These are phyloP conservation scores for Podaxis carcinomalis DNA, from an alignment of 768 basidiomycete species.

Conservation along the genomic window DNA sequence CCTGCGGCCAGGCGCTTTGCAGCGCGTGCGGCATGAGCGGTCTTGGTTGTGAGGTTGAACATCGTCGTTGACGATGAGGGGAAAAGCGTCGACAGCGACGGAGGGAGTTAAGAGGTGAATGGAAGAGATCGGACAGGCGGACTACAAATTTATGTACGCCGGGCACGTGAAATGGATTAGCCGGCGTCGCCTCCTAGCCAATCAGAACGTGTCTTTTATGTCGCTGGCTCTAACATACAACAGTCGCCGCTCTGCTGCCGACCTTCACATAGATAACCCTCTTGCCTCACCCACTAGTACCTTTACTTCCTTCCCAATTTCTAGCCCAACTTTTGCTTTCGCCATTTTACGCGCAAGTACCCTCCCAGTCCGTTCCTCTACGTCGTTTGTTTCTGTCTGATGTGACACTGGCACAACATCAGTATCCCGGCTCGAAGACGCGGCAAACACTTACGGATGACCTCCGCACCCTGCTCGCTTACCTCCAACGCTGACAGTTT, in stretches of 20 bases:
- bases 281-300: constrained; percentile 12
- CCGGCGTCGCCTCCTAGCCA: constrained; percentile 20
- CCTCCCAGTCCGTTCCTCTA: not conserved
- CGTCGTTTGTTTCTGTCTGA: not conserved
- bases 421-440: not conserved
- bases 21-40: constrained; percentile 48
- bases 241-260: constrained; percentile 17
- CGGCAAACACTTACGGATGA: not conserved
- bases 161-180: constrained; percentile 33
- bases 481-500: not conserved
- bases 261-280: constrained; percentile 5
- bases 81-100: constrained; percentile 25
- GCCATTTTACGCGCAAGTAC: constrained; percentile 17
- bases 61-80: constrained; percentile 46
- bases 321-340: constrained; percentile 16
- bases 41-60: constrained; percentile 54
- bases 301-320: constrained; percentile 16
- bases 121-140: constrained; percentile 30
- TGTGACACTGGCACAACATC: not conserved
- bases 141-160: constrained; percentile 33
- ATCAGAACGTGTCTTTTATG: constrained; percentile 27
- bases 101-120: constrained; percentile 24
- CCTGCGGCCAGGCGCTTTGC: constrained; percentile 54
- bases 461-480: not conserved
- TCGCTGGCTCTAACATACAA: constrained; percentile 12